Evolutionary conservation across 768 basidiomycete genomes (phyloP).

Genomic region (Cystobasidiopsis lactophilus): DNA sequence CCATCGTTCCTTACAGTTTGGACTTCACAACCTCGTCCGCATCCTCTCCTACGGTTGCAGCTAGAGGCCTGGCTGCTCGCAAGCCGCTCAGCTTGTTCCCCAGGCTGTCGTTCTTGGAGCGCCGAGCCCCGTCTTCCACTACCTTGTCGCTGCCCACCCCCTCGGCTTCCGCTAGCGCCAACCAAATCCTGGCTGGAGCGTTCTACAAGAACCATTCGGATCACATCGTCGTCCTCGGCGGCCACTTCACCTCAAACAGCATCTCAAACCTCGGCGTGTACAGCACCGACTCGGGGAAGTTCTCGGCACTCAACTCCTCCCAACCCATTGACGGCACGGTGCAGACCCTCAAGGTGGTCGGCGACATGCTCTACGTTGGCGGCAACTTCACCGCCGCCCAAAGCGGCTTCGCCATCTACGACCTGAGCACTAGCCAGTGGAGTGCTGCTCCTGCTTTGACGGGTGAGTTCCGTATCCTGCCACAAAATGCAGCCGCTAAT

Average conservation of each 20-base stretch:
- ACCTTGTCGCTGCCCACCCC: not conserved
- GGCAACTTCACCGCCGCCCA: conserved; percentile 52
- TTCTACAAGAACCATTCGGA: conserved; percentile 66
- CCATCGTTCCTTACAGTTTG: conserved; percentile 8
- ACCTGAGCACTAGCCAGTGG: conserved; percentile 45
- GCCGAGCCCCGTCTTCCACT: not conserved
- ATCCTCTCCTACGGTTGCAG: conserved; percentile 29
- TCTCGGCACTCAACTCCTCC: conserved; percentile 38
- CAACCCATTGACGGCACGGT: conserved; percentile 50
- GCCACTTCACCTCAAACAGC: conserved; percentile 47
- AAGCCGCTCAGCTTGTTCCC: too few relatives aligned
- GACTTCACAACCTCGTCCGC: conserved; percentile 7
- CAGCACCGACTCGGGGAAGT: conserved; percentile 32
- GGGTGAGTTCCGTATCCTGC: not conserved
- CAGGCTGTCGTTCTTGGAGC: not conserved
- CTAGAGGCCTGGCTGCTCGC: conserved; percentile 20
- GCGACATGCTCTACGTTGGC: conserved; percentile 52
- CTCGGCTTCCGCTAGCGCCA: conserved; percentile 19
- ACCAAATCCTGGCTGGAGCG: conserved; percentile 59
- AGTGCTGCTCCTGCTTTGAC: conserved; percentile 4
- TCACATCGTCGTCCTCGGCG: conserved; percentile 59
- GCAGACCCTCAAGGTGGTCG: conserved; percentile 47
- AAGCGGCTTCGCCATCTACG: conserved; percentile 53
- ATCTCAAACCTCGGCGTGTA: conserved; percentile 32
- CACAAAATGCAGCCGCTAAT: too few relatives aligned